Percentiles rank a stretch among this genome's conserved stretches.
phyloP scores from a whole-genome alignment of 306 rosid genomes.

The Biancaea sappan region DNA sequence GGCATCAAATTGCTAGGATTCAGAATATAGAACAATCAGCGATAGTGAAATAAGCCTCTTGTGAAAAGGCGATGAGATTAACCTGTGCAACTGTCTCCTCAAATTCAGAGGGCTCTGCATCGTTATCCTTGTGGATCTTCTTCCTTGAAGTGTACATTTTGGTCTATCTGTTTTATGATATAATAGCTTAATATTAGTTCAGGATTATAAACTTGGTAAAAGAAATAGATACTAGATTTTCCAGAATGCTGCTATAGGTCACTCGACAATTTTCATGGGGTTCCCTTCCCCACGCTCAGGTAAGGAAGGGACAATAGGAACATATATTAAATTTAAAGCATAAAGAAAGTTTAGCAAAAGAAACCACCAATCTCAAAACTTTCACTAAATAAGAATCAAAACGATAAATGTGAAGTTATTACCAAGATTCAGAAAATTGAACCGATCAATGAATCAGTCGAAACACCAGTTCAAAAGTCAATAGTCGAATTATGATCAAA shows the following conservation, averaged over 20 bases:
- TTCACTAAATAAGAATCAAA: slow-evolving; percentile 1
- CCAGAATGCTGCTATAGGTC: neutral
- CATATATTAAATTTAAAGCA: neutral
- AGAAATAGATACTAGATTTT: neutral
- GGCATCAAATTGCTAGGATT: neutral
- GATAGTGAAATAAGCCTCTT: neutral
- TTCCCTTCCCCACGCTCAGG: neutral
- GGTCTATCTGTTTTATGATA: slow-evolving; percentile 37
- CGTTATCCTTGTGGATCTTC: slow-evolving; percentile 64
- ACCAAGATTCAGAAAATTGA: no score
- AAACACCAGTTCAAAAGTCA: no score
- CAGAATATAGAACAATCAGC: neutral
- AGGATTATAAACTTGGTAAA: neutral
- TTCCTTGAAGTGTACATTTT: slow-evolving; percentile 63
- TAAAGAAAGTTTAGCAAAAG: neutral
- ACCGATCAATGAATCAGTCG: no score
- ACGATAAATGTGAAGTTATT: neutral
- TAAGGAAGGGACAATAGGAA: neutral
- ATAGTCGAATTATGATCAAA: no score
- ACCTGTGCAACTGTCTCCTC: slow-evolving; percentile 70
- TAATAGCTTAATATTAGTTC: neutral
- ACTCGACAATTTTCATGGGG: neutral
- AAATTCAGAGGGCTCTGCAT: slow-evolving; percentile 59
- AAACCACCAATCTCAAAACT: neutral
- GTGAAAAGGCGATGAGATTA: neutral